Evolutionary conservation across 306 rosid species (phyloP), one percentile per base, ranked within the genome.

Genomic region (Castanopsis chinensis): DNA sequence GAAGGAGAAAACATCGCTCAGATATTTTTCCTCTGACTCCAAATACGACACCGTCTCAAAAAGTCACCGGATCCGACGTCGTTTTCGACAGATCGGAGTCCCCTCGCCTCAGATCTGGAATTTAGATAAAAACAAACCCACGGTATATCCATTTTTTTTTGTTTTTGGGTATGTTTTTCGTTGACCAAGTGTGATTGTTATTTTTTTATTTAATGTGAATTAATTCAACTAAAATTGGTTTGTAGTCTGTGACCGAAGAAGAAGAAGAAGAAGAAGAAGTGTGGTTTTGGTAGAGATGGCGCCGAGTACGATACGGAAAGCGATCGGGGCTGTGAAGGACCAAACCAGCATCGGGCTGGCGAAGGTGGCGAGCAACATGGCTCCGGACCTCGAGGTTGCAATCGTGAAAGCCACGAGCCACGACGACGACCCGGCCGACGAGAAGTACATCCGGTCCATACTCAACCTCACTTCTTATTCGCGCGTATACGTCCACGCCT

Each of bases 291-390:
- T 82, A 55, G 79, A 56, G 76, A 93, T 95, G 99, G 91, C 99
- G 84, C 85, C 96, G 82, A 93, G 90, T 79, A 95, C 98, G 87
- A 92, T 95, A 67, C 94, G 99, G 52, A 95, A 95, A 74, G 99
- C 99, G 86, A 93, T 95, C 57, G 99, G 99, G 19, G 98, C 92
- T 64, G 91, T 95, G 73, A 95, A 95, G 96, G 99, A 95, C 78
- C 99, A 95, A 90, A 95, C 99, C 27, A 95, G 99, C 75, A 92
- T 95, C 35, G 99, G 99, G n/a, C 84, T 95, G 10, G 99, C 99
- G 19, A 95, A 91, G 82, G 99, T 95, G 15, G 91, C 97, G 3
- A 87, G 99, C 79, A 95, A 93, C 82, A 77, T 89, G 91, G 99
- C 99, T 14, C 99, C 99, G 88, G 98, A 93, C 27, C 81, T 95